Conservation (phyloP, 1,139 yeast species). For the Yamadazyma sp. region DNA sequence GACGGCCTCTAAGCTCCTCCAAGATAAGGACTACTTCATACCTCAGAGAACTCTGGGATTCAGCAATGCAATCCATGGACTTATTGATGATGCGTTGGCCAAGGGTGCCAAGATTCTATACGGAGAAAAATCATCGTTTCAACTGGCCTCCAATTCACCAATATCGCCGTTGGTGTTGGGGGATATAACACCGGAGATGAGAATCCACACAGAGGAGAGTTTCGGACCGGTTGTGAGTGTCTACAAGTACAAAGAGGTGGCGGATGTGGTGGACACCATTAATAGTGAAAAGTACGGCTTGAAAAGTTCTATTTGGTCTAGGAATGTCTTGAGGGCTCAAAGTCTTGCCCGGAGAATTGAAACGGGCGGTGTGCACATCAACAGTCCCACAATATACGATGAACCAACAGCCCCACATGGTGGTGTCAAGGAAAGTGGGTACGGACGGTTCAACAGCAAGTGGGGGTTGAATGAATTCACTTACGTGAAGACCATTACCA, state of each 20-base stretch:
- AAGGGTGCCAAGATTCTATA: slow-evolving; percentile 41
- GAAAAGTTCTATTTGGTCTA: slow-evolving; percentile 58
- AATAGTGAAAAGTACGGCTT: slow-evolving; percentile 44
- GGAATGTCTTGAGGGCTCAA: slow-evolving; percentile 39
- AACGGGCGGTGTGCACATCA: slow-evolving; percentile 53
- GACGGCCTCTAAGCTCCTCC: slow-evolving; percentile 17
- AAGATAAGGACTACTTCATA: slow-evolving; percentile 22
- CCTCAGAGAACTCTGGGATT: slow-evolving; percentile 31
- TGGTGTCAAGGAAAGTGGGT: slow-evolving; percentile 52
- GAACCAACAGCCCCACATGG: slow-evolving; percentile 57
- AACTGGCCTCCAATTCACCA: slow-evolving; percentile 9
- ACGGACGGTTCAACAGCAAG: slow-evolving; percentile 49
- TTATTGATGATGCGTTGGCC: slow-evolving; percentile 41
- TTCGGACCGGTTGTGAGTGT: slow-evolving; percentile 53
- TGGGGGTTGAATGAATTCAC: slow-evolving; percentile 54
- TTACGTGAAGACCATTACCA: slow-evolving; percentile 38
- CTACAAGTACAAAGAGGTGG: slow-evolving; percentile 30
- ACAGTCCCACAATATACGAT: slow-evolving; percentile 48
- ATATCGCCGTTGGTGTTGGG: slow-evolving; percentile 34
- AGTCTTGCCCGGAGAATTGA: slow-evolving; percentile 37
- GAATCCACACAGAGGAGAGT: slow-evolving; percentile 34
- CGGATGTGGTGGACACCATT: slow-evolving; percentile 26
- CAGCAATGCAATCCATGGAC: slow-evolving; percentile 21
- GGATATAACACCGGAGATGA: slow-evolving; percentile 33
- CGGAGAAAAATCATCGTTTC: slow-evolving; percentile 17